Evolutionary conservation across 495 filamentous ascomycete genomes (phyloP).

Genomic region (Lasiosphaeriaceae sp.): DNA sequence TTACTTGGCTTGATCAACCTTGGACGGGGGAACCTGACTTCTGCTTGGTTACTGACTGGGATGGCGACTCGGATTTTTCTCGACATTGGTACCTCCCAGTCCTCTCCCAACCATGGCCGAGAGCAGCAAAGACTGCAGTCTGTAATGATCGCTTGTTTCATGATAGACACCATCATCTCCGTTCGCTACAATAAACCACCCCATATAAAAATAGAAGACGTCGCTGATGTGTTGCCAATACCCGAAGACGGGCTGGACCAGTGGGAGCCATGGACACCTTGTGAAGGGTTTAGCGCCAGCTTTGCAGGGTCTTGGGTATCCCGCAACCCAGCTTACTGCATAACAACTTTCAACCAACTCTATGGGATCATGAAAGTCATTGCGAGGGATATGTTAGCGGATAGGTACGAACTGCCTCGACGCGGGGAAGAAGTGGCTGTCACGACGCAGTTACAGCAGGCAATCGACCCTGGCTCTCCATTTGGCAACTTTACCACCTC

Average conservation of each 20-base stretch:
- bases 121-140: slow-evolving; percentile 41
- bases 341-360: slow-evolving; percentile 63
- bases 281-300: slow-evolving; percentile 38
- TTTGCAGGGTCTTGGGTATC: slow-evolving; percentile 30
- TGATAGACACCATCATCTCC: slow-evolving; percentile 62
- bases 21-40: slow-evolving; percentile 47
- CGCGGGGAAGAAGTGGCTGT: neutral
- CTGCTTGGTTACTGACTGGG: slow-evolving; percentile 61
- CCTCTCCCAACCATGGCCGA: slow-evolving; percentile 24
- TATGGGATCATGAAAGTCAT: slow-evolving; percentile 20
- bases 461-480: slow-evolving; percentile 9
- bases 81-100: slow-evolving; percentile 37
- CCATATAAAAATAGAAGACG: slow-evolving; percentile 48
- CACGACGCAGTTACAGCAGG: slow-evolving; percentile 12
- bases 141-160: slow-evolving; percentile 58
- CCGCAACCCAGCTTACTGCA: slow-evolving; percentile 51
- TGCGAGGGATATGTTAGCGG: slow-evolving; percentile 1
- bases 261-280: slow-evolving; percentile 66
- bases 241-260: slow-evolving; percentile 67
- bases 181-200: slow-evolving; percentile 50
- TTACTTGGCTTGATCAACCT: slow-evolving; percentile 59
- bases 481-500: slow-evolving; percentile 14
- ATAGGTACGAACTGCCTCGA: neutral
- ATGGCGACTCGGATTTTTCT: slow-evolving; percentile 57
- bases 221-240: slow-evolving; percentile 41